Percentiles rank a stretch among this genome's conserved stretches.
These are phyloP conservation scores for Amphichorda felina DNA, from an alignment of 2,329 filamentous ascomycete genomes.

Conservation along the genomic window DNA sequence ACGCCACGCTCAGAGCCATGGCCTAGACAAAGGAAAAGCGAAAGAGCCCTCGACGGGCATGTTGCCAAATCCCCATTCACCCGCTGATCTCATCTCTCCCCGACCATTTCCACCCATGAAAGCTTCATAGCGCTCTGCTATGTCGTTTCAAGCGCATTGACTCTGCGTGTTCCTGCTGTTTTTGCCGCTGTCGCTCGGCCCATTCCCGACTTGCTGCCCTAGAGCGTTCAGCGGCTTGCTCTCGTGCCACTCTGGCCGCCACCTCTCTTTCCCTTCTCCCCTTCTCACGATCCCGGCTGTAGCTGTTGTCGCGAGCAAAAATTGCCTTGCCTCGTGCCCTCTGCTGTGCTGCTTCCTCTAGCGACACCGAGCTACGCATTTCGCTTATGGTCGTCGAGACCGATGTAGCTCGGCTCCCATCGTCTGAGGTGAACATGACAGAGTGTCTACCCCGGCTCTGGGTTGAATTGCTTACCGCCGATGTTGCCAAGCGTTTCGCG, in stretches of 20 bases:
- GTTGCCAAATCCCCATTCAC: too few species aligned
- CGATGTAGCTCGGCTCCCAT: constrained; percentile 27
- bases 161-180: constrained; percentile 12
- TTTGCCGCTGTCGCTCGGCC: constrained; percentile 45
- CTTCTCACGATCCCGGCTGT: constrained; percentile 32
- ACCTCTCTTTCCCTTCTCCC: constrained; percentile 43
- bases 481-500: constrained; percentile 1
- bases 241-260: constrained; percentile 40
- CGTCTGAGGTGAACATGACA: constrained; percentile 9
- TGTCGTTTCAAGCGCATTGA: not conserved
- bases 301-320: constrained; percentile 37
- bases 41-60: too few species aligned
- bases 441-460: constrained; percentile 15
- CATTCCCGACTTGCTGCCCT: constrained; percentile 47
- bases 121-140: not conserved
- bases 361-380: constrained; percentile 35
- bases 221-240: constrained; percentile 49
- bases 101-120: not conserved
- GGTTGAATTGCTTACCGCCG: constrained; percentile 4
- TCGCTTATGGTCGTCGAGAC: constrained; percentile 28
- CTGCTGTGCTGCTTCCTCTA: constrained; percentile 38
- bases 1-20: too few species aligned
- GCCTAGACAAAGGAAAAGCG: too few species aligned
- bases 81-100: too few species aligned
- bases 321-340: constrained; percentile 41